Conservation (phyloP, 306 rosid genomes). For the Neltuma alba region DNA sequence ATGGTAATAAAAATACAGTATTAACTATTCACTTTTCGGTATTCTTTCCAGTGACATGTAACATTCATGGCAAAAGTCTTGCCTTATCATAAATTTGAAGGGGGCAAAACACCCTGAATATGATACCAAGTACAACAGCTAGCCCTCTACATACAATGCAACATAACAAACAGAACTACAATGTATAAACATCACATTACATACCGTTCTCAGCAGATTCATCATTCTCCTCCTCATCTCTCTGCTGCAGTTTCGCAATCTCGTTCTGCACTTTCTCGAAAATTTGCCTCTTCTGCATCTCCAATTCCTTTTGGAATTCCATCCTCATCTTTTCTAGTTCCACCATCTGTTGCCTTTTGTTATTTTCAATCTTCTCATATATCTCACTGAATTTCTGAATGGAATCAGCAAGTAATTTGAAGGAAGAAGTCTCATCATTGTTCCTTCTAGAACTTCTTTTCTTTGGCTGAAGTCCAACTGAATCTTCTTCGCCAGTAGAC, state of each 20-base stretch:
- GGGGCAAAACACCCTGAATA: conserved; percentile 42
- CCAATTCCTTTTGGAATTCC: conserved; percentile 77
- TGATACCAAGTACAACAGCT: conserved; percentile 51
- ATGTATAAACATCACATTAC: conserved; percentile 43
- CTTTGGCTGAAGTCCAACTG: conserved; percentile 63
- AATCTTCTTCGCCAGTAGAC: conserved; percentile 54
- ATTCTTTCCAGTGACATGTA: conserved; percentile 36
- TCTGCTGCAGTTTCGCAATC: conserved; percentile 63
- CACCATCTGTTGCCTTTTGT: conserved; percentile 71
- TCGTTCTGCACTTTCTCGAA: conserved; percentile 75
- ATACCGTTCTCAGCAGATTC: conserved; percentile 59
- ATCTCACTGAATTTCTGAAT: conserved; percentile 72
- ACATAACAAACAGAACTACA: conserved; percentile 39
- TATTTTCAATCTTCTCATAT: conserved; percentile 77
- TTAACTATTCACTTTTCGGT: conserved; percentile 24
- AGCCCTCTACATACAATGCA: conserved; percentile 41
- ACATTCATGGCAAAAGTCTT: conserved; percentile 44
- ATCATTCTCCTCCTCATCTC: conserved; percentile 60
- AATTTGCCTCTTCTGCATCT: conserved; percentile 70
- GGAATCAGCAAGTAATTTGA: conserved; percentile 76
- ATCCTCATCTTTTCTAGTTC: conserved; percentile 92
- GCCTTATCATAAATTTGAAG: conserved; percentile 36
- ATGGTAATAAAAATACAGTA: conserved; percentile 2
- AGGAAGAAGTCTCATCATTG: conserved; percentile 54
- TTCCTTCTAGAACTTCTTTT: conserved; percentile 58